phyloP scores from a whole-genome alignment of 1,284 basidiomycete species.

The Pseudozyma hubeiensis region DNA sequence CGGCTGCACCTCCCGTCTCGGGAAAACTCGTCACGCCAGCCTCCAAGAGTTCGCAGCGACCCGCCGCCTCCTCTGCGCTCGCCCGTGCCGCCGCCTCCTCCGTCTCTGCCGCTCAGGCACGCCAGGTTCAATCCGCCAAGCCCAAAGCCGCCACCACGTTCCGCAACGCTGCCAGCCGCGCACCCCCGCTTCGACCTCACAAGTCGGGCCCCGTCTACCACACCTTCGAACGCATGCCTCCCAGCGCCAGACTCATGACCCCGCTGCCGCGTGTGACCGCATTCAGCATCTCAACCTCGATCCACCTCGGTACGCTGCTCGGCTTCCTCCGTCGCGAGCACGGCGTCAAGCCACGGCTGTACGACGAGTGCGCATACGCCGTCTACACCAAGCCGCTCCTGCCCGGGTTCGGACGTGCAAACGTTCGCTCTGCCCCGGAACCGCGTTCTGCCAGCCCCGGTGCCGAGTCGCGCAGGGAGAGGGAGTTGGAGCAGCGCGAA shows the following conservation, averaged over 20 bases:
- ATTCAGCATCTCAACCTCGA: constrained; percentile 84
- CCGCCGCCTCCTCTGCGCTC: constrained; percentile 48
- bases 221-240: constrained; percentile 66
- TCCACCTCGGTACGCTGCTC: constrained; percentile 64
- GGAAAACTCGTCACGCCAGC: constrained; percentile 43
- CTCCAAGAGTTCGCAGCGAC: constrained; percentile 33
- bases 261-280: constrained; percentile 69
- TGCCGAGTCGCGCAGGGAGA: constrained; percentile 75
- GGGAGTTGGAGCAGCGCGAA: constrained; percentile 83
- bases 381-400: constrained; percentile 91
- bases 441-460: constrained; percentile 73
- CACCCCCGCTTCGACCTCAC: constrained; percentile 45
- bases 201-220: constrained; percentile 62
- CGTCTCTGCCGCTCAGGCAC: constrained; percentile 36
- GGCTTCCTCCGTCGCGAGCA: constrained; percentile 89
- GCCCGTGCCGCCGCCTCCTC: constrained; percentile 47
- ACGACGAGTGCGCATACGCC: constrained; percentile 91
- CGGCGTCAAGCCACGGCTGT: constrained; percentile 86
- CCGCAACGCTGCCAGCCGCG: constrained; percentile 36
- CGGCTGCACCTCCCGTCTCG: constrained; percentile 24
- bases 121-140: constrained; percentile 29
- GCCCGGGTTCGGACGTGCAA: constrained; percentile 87
- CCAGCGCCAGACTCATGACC: constrained; percentile 55
- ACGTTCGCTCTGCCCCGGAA: constrained; percentile 81
- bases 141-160: constrained; percentile 41